Base-by-base conservation (phyloP, 208 protist species). In the Leishmania braziliensis region DNA sequence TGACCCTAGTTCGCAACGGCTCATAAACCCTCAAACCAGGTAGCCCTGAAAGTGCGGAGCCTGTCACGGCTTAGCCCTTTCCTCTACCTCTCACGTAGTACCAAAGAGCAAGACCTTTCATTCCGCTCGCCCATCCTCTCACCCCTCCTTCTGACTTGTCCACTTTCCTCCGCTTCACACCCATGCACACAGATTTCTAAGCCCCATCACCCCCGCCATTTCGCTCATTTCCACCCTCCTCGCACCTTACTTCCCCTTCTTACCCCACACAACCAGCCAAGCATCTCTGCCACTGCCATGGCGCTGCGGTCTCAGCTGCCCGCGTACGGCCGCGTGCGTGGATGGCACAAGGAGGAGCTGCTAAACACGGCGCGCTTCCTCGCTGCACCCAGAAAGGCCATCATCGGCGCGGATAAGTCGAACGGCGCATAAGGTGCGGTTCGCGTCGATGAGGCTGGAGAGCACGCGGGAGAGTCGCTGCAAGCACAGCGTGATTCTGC, bases 381-480 rank as follows among this genome's bases (percentile, higher is more conserved):
- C 46, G 60, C 80, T 29, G 79, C 86, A n/a, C 89, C 85, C 56
- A 98, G 98, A 80, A 98, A 98, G 84, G 98, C 98, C 74, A 90
- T 99, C 84, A 88, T 99, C 20, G 98, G 97, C 62, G 95, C 96
- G 56, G 97, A 99, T 88, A 97, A 99, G 87, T 89, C 88, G 77
- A 93, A 89, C 5, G 86, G 84, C 96, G 58, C 98, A 97, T 77
- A 97, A 95, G 65, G 98, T 95, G 69, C 92, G 97, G 75, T 98
- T 99, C 81, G 76, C 82, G 14, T 74, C 84, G 39, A 99, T 99
- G 58, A 85, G 80, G 29, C 76, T 99, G 33, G 94, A 95, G 85
- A 99, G 98, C 88, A 97, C 33, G 66, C 92, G 94, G 82, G 86
- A 88, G 70, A 99, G 98, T 86, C 91, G 97, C 84, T 88, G 94